These are phyloP conservation scores for Stagonosporopsis chrysanthemi DNA, from an alignment of 2,329 filamentous ascomycete genomes.

Conservation along the genomic window DNA sequence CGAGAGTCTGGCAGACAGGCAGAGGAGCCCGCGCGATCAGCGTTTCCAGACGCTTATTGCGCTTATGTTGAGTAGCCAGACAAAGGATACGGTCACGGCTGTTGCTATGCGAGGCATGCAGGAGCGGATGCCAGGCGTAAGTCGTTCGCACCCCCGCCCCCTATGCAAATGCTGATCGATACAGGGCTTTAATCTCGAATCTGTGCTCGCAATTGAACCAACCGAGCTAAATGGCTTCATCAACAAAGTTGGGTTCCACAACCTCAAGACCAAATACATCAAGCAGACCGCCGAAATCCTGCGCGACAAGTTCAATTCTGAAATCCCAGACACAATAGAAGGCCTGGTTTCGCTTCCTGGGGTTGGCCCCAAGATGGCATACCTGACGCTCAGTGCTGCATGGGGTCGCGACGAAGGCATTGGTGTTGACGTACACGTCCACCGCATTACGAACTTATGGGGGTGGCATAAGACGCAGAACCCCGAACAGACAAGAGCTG, in stretches of 20 bases:
- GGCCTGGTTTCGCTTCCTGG: slow-evolving; percentile 81
- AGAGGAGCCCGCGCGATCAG: slow-evolving; percentile 62
- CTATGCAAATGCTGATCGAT: slow-evolving; percentile 14
- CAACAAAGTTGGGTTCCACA: slow-evolving; percentile 88
- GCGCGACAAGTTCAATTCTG: slow-evolving; percentile 71
- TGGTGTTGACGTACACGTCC: slow-evolving; percentile 93
- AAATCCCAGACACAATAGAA: slow-evolving; percentile 81
- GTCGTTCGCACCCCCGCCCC: neutral
- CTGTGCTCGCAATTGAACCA: slow-evolving; percentile 76
- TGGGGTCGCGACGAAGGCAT: slow-evolving; percentile 77
- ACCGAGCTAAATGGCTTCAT: slow-evolving; percentile 76
- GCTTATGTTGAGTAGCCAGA: slow-evolving; percentile 91
- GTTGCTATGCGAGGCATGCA: slow-evolving; percentile 82
- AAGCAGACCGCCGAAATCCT: slow-evolving; percentile 78
- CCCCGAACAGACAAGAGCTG: slow-evolving; percentile 81
- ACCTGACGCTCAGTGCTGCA: slow-evolving; percentile 82
- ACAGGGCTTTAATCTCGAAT: slow-evolving; percentile 73
- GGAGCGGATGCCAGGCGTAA: slow-evolving; percentile 68
- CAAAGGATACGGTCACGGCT: slow-evolving; percentile 89
- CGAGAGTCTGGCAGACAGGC: slow-evolving; percentile 72
- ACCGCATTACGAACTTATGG: slow-evolving; percentile 94
- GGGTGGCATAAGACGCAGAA: slow-evolving; percentile 84
- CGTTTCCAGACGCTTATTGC: slow-evolving; percentile 87
- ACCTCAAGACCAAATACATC: slow-evolving; percentile 88
- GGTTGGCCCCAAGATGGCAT: slow-evolving; percentile 94